Conservation (phyloP, 2,329 filamentous ascomycete genomes). For the Colletotrichum agaves region DNA sequence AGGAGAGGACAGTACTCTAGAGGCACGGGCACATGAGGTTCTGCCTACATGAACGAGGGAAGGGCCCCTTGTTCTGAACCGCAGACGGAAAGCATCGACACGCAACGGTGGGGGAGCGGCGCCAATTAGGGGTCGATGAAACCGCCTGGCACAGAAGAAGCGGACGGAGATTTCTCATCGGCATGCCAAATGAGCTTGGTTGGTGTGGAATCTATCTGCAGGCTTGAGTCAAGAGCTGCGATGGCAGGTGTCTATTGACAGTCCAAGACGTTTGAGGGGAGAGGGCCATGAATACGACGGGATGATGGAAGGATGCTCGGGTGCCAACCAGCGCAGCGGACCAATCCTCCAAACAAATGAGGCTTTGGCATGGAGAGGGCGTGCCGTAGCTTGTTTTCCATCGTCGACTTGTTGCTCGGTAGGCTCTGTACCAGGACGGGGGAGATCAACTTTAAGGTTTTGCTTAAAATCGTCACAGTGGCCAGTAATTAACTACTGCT, state of each 20-base stretch:
- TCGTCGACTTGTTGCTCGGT: neutral
- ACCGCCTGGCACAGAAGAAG: conserved; percentile 21
- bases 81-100: conserved; percentile 29
- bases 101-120: conserved; percentile 10
- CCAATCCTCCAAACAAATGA: neutral
- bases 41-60: conserved; percentile 6
- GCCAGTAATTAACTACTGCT: no score
- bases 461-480: no score
- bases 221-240: conserved; percentile 33
- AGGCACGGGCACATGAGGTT: neutral
- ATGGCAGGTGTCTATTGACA: conserved; percentile 27
- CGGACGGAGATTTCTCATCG: conserved; percentile 28
- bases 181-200: conserved; percentile 10
- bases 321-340: neutral
- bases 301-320: conserved; percentile 21
- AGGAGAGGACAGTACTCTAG: no score
- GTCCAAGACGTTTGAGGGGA: neutral
- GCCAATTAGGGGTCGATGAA: conserved; percentile 29
- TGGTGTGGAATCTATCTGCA: conserved; percentile 1
- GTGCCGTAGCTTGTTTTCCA: neutral
- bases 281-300: neutral
- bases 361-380: conserved; percentile 18
- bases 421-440: neutral
- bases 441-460: conserved; percentile 14
- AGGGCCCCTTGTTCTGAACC: conserved; percentile 24